Evolutionary conservation across 495 filamentous ascomycete genomes (phyloP).

Genomic region (Durotheca rogersii): DNA sequence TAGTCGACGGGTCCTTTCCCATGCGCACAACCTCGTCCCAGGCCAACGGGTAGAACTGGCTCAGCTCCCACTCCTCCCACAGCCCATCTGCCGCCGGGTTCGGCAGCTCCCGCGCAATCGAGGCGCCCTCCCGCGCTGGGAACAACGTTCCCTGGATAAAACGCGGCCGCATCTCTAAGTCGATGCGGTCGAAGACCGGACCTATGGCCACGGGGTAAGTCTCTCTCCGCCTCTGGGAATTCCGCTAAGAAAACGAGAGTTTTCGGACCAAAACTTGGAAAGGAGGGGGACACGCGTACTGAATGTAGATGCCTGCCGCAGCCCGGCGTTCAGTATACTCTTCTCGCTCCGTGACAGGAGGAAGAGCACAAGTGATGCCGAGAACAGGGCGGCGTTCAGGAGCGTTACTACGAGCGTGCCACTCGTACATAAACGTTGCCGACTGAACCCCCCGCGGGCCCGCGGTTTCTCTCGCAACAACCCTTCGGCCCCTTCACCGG

Average conservation of each 20-base stretch:
- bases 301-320: conserved; percentile 21
- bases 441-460: not conserved
- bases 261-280: too few relatives aligned
- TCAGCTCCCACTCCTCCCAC: conserved; percentile 37
- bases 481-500: conserved; percentile 5
- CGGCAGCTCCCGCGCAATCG: conserved; percentile 34
- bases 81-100: conserved; percentile 33
- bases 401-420: conserved; percentile 3
- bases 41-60: conserved; percentile 32
- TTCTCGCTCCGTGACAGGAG: not conserved
- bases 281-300: conserved; percentile 2
- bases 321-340: conserved; percentile 9
- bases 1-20: conserved; percentile 41
- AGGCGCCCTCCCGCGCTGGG: conserved; percentile 20
- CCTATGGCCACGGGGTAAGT: conserved; percentile 5
- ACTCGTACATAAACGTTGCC: not conserved
- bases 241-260: too few relatives aligned
- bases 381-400: conserved; percentile 14
- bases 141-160: conserved; percentile 25
- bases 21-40: conserved; percentile 33
- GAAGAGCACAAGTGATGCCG: conserved; percentile 18
- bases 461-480: conserved; percentile 8
- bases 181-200: conserved; percentile 24
- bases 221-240: not conserved
- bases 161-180: conserved; percentile 22